Evolutionary conservation across 2,329 filamentous ascomycete genomes (phyloP).

Genomic region (Colletotrichum orchidophilum): DNA sequence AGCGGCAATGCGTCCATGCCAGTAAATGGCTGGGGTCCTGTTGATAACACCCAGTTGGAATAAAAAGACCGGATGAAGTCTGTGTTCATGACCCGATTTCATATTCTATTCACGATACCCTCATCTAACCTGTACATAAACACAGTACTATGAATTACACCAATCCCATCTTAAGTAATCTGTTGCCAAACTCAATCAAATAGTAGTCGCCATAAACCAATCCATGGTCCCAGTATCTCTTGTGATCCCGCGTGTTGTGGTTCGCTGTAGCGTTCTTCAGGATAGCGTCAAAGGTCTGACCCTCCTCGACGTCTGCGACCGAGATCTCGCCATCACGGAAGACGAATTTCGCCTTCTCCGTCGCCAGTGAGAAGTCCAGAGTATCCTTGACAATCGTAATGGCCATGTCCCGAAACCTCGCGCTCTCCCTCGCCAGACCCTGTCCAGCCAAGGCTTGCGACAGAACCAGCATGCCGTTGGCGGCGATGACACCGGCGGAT

Average conservation of each 20-base stretch:
- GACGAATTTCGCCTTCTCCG: constrained; percentile 34
- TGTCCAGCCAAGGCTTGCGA: constrained; percentile 43
- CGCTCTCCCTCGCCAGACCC: constrained; percentile 28
- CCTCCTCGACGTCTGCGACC: constrained; percentile 20
- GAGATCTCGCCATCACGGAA: background rate
- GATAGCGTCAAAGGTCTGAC: constrained; percentile 43
- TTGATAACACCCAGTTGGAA: constrained; percentile 15
- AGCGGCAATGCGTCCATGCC: background rate
- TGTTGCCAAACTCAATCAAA: constrained; percentile 56
- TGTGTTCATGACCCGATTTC: background rate
- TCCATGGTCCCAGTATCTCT: constrained; percentile 49
- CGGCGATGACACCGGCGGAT: constrained; percentile 50
- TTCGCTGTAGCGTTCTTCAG: constrained; percentile 47
- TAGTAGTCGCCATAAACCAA: constrained; percentile 62
- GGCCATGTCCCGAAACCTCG: constrained; percentile 40
- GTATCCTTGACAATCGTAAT: constrained; percentile 43
- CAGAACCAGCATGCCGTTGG: constrained; percentile 52
- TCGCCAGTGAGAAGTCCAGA: constrained; percentile 39
- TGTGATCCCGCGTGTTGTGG: constrained; percentile 43
- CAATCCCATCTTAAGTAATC: constrained; percentile 47
- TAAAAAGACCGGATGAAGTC: background rate
- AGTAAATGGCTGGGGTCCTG: constrained; percentile 20
- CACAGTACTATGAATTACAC: constrained; percentile 10
- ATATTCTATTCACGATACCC: constrained; percentile 25
- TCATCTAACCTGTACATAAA: background rate